Conservation (phyloP, 768 basidiomycete genomes). For the Tephrocybe rancida region DNA sequence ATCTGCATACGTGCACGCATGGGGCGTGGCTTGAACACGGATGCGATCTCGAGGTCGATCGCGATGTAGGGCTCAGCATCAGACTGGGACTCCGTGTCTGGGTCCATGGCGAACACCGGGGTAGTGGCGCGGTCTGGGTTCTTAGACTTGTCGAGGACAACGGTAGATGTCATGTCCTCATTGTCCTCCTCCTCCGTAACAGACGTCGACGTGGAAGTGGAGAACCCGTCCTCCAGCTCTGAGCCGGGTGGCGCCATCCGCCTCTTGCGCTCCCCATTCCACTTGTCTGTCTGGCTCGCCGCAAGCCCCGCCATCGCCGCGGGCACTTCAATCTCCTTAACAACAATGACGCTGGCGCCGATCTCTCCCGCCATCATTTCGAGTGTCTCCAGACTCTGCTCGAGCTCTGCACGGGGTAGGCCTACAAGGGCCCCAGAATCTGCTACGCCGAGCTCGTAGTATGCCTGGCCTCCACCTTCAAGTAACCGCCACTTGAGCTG, state of each 20-base stretch:
- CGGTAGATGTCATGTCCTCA: constrained; percentile 31
- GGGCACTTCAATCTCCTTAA: constrained; percentile 85
- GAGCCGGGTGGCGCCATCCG: constrained; percentile 26
- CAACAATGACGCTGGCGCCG: constrained; percentile 88
- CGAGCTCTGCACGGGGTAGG: constrained; percentile 71
- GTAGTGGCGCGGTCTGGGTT: constrained; percentile 20
- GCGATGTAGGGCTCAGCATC: constrained; percentile 29
- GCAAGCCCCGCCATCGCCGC: constrained; percentile 47
- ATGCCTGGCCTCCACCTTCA: constrained; percentile 82
- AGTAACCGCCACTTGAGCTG: constrained; percentile 95
- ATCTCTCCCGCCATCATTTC: constrained; percentile 95
- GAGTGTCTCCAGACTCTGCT: constrained; percentile 81
- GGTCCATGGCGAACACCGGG: constrained; percentile 53
- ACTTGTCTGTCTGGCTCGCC: constrained; percentile 35
- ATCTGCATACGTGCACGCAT: constrained; percentile 43
- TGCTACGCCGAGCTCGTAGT: constrained; percentile 82
- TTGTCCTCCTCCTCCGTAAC: constrained; percentile 33
- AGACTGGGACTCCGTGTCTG: constrained; percentile 38
- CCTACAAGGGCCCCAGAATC: constrained; percentile 90
- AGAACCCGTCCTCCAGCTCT: constrained; percentile 18
- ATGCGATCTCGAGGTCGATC: constrained; percentile 66
- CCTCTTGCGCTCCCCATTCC: constrained; percentile 39
- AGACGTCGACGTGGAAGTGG: constrained; percentile 30
- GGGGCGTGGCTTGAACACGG: constrained; percentile 77
- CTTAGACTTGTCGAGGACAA: constrained; percentile 26